Conservation (phyloP, 768 basidiomycete species). For the Boletus subparvulus region DNA sequence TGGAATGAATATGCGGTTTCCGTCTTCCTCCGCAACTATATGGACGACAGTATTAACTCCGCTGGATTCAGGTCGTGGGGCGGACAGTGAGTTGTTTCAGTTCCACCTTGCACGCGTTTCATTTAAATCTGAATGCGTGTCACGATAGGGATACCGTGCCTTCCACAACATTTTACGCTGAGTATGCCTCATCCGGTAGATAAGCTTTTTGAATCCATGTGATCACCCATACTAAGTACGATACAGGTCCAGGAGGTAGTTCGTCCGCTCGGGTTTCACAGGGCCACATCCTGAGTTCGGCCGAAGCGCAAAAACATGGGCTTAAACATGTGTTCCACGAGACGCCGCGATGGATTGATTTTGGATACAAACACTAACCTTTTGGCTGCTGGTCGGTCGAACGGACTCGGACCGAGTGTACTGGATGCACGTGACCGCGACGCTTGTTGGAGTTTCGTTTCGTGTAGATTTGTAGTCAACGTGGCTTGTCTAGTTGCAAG, state of each 20-base stretch:
- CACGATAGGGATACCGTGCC: slow-evolving; percentile 48
- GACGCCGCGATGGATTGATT: slow-evolving; percentile 57
- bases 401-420: not conserved
- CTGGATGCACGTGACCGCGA: slow-evolving; percentile 29
- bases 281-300: slow-evolving; percentile 45
- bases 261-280: slow-evolving; percentile 41
- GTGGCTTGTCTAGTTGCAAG: not conserved
- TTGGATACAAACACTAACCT: slow-evolving; percentile 35
- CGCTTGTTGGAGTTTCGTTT: slow-evolving; percentile 23
- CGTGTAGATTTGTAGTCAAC: not conserved
- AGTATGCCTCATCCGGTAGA: slow-evolving; percentile 53
- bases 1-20: slow-evolving; percentile 62
- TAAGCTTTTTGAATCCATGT: not conserved
- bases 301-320: slow-evolving; percentile 34
- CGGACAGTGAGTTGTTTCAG: slow-evolving; percentile 17
- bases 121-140: not conserved
- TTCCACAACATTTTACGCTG: slow-evolving; percentile 58
- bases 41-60: slow-evolving; percentile 56
- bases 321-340: slow-evolving; percentile 52
- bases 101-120: not conserved
- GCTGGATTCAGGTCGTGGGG: slow-evolving; percentile 51
- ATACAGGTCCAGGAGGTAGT: slow-evolving; percentile 54
- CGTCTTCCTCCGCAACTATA: slow-evolving; percentile 53
- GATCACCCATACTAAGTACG: not conserved
- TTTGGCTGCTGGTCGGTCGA: not conserved